Percentiles rank a stretch among this genome's conserved stretches.
phyloP scores from a whole-genome alignment of 768 basidiomycete genomes.

The Trametes elegans region DNA sequence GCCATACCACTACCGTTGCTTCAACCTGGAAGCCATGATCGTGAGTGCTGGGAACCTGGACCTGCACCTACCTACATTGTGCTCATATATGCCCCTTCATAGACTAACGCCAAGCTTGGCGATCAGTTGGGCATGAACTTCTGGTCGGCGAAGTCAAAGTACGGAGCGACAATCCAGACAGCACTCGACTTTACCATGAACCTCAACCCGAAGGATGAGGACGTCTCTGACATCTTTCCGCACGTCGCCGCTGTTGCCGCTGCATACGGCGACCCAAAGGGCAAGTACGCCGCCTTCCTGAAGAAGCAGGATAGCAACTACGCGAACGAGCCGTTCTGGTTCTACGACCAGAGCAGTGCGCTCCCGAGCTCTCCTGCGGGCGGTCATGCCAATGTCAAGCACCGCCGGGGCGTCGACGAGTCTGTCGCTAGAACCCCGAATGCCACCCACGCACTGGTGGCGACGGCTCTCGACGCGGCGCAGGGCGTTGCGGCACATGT shows the following conservation, averaged over 20 bases:
- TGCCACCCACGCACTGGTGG: neutral
- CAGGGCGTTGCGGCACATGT: neutral
- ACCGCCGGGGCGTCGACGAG: slow-evolving; percentile 11
- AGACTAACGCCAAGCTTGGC: slow-evolving; percentile 55
- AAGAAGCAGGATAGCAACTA: slow-evolving; percentile 33
- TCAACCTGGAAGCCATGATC: slow-evolving; percentile 58
- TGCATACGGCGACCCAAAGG: slow-evolving; percentile 52
- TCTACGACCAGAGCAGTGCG: slow-evolving; percentile 46
- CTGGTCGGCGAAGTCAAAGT: slow-evolving; percentile 46
- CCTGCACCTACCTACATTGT: no score
- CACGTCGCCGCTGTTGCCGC: slow-evolving; percentile 52
- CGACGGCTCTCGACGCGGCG: neutral
- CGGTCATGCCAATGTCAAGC: slow-evolving; percentile 15
- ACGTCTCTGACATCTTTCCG: slow-evolving; percentile 41
- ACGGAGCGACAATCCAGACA: slow-evolving; percentile 50
- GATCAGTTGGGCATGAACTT: slow-evolving; percentile 49
- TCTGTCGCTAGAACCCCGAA: neutral
- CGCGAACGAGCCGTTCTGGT: slow-evolving; percentile 41
- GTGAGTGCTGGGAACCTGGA: no score
- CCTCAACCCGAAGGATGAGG: slow-evolving; percentile 40
- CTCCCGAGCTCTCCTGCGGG: slow-evolving; percentile 37
- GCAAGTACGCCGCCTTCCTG: slow-evolving; percentile 47
- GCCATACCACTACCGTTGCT: slow-evolving; percentile 56
- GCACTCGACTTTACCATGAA: slow-evolving; percentile 49
- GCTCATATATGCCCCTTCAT: neutral